Base-by-base conservation (phyloP, 202 grass and related monocot genomes). In the Tripidium arundinaceum region DNA sequence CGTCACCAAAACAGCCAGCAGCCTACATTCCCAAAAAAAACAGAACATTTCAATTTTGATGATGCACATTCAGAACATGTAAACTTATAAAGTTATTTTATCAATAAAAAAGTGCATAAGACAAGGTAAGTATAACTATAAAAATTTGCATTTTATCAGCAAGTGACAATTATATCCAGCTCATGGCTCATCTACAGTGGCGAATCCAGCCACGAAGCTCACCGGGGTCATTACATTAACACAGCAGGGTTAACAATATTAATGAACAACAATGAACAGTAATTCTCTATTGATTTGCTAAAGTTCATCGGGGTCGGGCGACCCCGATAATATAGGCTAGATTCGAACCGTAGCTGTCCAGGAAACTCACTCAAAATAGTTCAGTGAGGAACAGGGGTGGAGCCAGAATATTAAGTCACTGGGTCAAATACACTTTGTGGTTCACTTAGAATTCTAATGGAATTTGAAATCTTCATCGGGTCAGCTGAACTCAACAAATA, bases 1-100 rank as follows among this genome's bases (percentile, higher is more conserved):
- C 58, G 29, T 70, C 70, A 84, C 40, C 60, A 75, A 76, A 69
- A 42, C 55, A 45, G 40, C 38, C 77, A 34, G 41, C 33, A 57
- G 26, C 77, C 86, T 88, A 65, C 63, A 81, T 45, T 41, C 1
- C 7, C 0, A 21, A 58, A 58, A 0, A 38, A 71, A 76, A 76
- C 10, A 45, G 13, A 39, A 19, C 19, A 22, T 25, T n/a, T 84
- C 25, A 37, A 28, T 43, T 41, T 83, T 64, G 28, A 74, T 39
- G 31, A 65, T 57, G 27, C 4, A n/a, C 28, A 67, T 61, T 54
- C 50, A 78, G 50, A 55, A 55, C n/a, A 22, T 55, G 52, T 13
- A 27, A 73, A 74, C 50, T 66, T 37, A 46, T 40, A 39, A 6
- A 22, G 8, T 25, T 52, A 33, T 36, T 45, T 86, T 62, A 77